Percentiles rank a stretch among this genome's conserved stretches.
Evolutionary conservation across 805 yeast genomes (phyloP).

Genomic region (Ogataea ramenticola): DNA sequence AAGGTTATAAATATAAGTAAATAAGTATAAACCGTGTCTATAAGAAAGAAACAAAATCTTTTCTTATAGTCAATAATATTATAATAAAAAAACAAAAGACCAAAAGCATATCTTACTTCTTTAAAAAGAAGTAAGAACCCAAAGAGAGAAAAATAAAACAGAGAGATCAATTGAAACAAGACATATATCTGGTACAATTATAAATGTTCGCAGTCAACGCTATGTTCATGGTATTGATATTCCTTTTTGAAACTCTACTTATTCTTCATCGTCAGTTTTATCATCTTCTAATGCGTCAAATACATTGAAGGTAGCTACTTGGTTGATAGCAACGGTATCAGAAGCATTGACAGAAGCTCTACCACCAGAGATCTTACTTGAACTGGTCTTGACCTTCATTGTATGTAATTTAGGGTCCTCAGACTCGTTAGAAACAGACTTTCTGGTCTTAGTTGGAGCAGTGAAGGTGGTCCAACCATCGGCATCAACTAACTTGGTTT

Average conservation of each 20-base stretch:
- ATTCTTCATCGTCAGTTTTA: constrained; percentile 37
- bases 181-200: no score
- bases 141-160: background rate
- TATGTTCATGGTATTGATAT: background rate
- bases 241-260: constrained; percentile 8
- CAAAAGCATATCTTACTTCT: background rate
- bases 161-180: no score
- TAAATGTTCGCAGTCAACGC: no score
- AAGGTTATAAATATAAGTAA: background rate
- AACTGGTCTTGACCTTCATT: constrained; percentile 59
- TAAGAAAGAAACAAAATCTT: background rate
- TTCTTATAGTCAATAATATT: no score
- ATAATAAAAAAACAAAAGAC: background rate
- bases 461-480: constrained; percentile 78
- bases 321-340: constrained; percentile 64
- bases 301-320: constrained; percentile 64
- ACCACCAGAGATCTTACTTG: constrained; percentile 66
- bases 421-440: constrained; percentile 38
- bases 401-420: constrained; percentile 44
- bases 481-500: constrained; percentile 52
- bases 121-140: background rate
- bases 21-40: background rate
- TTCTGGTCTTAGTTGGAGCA: constrained; percentile 33
- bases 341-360: constrained; percentile 63
- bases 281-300: constrained; percentile 67